Evolutionary conservation across 148 eudicot species (phyloP).

Genomic region (Heliamphora exappendiculata): DNA sequence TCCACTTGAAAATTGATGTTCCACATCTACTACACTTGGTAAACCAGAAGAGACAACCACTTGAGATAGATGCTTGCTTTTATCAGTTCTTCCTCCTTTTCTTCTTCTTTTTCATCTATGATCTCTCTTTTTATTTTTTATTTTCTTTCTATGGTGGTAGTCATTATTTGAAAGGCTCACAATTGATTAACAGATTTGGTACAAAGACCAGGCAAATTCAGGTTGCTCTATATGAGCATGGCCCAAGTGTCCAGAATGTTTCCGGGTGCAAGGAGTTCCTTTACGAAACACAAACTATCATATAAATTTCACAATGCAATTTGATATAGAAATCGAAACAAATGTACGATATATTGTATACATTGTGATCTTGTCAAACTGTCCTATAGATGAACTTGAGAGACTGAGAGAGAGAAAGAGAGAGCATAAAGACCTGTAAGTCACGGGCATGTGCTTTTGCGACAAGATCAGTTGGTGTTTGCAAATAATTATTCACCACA

Average conservation of each 20-base stretch:
- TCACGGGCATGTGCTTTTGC: conserved; percentile 87
- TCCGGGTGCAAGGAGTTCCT: not conserved
- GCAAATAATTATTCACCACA: conserved; percentile 57
- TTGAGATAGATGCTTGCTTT: no score
- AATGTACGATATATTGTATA: not conserved
- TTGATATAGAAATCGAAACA: not conserved
- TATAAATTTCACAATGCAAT: not conserved
- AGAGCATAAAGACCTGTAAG: conserved; percentile 51
- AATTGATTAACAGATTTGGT: no score
- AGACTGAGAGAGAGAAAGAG: conserved; percentile 7
- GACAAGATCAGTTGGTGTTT: conserved; percentile 76
- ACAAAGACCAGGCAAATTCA: not conserved
- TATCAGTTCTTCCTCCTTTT: no score
- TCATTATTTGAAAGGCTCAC: no score
- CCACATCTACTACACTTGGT: not conserved
- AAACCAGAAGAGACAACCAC: not conserved
- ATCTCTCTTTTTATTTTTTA: no score
- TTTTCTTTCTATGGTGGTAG: no score
- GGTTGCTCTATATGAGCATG: not conserved
- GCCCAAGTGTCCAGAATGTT: not conserved
- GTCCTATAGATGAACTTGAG: not conserved
- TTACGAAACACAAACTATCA: not conserved
- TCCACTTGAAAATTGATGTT: not conserved
- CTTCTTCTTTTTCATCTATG: no score
- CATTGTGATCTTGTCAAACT: not conserved